phyloP scores from a whole-genome alignment of 2,329 filamentous ascomycete species.

The Paraphaeosphaeria sporulosa region DNA sequence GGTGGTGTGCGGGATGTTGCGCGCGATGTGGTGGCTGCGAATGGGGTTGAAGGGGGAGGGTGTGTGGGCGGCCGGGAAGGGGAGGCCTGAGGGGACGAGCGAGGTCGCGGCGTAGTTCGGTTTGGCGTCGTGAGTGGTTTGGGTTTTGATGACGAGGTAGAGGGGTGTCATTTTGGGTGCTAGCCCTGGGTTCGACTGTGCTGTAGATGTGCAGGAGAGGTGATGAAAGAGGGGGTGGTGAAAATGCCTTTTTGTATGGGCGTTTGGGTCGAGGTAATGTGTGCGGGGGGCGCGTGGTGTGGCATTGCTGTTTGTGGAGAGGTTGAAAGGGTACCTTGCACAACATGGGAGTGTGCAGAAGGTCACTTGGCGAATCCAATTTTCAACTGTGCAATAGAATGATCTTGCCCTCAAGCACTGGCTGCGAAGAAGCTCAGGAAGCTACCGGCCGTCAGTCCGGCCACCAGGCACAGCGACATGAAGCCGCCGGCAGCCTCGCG shows the following conservation, averaged over 20 bases:
- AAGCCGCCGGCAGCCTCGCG: constrained; percentile 89
- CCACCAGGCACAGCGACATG: constrained; percentile 90
- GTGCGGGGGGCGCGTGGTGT: neutral
- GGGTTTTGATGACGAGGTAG: constrained; percentile 1
- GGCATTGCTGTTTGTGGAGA: neutral
- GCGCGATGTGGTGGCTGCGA: neutral
- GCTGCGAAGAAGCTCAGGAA: constrained; percentile 82
- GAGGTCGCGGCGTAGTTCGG: neutral
- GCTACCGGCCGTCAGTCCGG: constrained; percentile 84
- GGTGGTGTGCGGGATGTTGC: neutral
- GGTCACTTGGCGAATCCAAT: neutral
- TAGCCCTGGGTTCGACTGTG: too few species aligned
- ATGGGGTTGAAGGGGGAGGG: neutral
- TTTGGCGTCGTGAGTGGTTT: neutral
- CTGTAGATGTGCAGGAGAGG: too few species aligned
- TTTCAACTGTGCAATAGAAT: neutral
- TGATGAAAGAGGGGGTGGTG: neutral
- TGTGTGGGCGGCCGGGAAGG: too few species aligned
- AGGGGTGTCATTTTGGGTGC: neutral
- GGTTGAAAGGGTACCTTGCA: neutral
- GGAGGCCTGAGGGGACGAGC: neutral
- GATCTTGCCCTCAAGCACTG: constrained; percentile 5
- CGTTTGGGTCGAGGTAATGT: neutral
- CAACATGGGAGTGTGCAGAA: neutral
- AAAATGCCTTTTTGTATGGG: neutral